Base-by-base conservation (phyloP, 805 yeast genomes). In the Yarrowia sp. region DNA sequence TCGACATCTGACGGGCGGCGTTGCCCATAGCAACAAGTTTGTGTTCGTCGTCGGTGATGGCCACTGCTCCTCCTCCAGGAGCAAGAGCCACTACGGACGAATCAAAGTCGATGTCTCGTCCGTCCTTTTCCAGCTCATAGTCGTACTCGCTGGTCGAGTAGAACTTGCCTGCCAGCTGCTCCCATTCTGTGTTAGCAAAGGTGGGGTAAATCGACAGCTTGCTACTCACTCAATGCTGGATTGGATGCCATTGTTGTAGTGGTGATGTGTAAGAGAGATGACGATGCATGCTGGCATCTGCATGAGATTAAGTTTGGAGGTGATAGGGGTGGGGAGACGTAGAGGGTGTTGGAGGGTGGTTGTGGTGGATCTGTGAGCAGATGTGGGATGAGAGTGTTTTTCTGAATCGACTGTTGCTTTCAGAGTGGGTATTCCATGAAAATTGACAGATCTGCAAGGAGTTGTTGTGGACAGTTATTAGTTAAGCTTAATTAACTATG, bases 151-250 rank as follows among this genome's bases (percentile, higher is more conserved):
- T 77, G 16, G 83, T 82, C 68, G 89, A 81, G 72, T 91, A 92
- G 76, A 85, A 91, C 10, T 86, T 89, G 76, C 87, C 86, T 67
- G 86, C 87, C 19, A 92, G 82, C 71, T 88, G 84, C 76, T 92
- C 97, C 98, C 98, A 92, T 53, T 83, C 84, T 70, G 82, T 70
- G 45, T 53, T 52, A 53, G 59, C n/a, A 3, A 5, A 26, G 46
- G n/a, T 5, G 19, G n/a, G 12, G 8, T 12, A 26, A 26, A 10
- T 2, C 38, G 11, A 3, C 9, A 4, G n/a, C 9, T 19, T 16
- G 14, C 22, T 43, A 65, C 50, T 53, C 61, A 65, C 52, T 65
- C 42, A 65, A 22, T 41, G 65, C 65, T 14, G 65, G 65, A 59
- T 59, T 59, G 8, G 63, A 56, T 41, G 63, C 65, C 65, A 59